Evolutionary conservation across 768 basidiomycete genomes (phyloP).

Genomic region (Baorangia bicolor): DNA sequence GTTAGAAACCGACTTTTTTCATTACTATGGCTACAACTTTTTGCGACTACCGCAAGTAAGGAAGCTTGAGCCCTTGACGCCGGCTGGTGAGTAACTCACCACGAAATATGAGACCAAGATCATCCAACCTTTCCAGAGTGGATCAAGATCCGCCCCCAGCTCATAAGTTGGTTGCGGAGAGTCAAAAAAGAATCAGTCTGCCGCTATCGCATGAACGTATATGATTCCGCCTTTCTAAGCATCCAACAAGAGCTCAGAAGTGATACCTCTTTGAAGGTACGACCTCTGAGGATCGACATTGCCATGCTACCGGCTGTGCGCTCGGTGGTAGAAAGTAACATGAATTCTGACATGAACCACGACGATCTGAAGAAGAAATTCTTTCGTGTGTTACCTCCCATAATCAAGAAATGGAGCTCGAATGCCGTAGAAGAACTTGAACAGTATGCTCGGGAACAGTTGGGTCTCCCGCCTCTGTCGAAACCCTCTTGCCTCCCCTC

Average conservation of each 20-base stretch:
- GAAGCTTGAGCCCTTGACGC: slow-evolving; percentile 1
- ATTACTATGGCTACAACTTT: background rate
- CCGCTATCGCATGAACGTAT: background rate
- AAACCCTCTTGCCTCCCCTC: slow-evolving; percentile 3
- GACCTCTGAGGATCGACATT: slow-evolving; percentile 4
- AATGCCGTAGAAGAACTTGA: slow-evolving; percentile 9
- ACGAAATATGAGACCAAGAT: background rate
- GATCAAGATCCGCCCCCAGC: slow-evolving; percentile 1
- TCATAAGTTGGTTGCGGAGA: background rate
- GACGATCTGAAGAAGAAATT: background rate
- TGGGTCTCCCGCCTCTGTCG: background rate
- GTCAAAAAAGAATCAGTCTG: background rate
- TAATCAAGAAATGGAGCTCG: slow-evolving; percentile 8
- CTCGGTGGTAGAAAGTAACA: background rate
- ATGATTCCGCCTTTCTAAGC: too few species aligned
- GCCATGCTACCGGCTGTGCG: background rate
- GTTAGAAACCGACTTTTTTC: background rate
- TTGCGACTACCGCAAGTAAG: slow-evolving; percentile 4
- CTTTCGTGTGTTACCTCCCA: background rate
- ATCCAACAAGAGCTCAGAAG: background rate
- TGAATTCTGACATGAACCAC: background rate
- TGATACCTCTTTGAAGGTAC: background rate
- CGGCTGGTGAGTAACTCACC: slow-evolving; percentile 4
- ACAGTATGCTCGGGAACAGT: background rate
- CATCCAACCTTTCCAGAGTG: slow-evolving; percentile 5